A percentile compares a stretch with the other conserved stretches of the same genome.
phyloP scores from a whole-genome alignment of 140 eudicot genomes.

The Cichorium intybus region DNA sequence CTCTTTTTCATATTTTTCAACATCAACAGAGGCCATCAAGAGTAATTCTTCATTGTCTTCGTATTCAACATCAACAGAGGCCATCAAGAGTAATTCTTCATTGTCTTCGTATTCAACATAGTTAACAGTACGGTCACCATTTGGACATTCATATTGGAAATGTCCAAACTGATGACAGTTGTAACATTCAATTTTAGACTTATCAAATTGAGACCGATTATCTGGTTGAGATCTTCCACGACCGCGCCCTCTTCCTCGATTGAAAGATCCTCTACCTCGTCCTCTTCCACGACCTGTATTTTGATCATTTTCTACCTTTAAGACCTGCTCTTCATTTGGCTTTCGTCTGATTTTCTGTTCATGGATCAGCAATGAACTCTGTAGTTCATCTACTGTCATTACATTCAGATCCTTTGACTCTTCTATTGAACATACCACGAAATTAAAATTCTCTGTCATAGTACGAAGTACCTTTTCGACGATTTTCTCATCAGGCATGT shows the following conservation, averaged over 20 bases:
- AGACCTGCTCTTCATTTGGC: no score
- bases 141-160: constrained; percentile 6
- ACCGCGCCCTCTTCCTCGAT: background rate
- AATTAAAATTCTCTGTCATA: no score
- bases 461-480: no score
- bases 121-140: background rate
- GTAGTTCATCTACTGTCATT: no score
- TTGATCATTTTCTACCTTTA: background rate
- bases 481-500: no score
- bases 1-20: background rate
- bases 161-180: background rate
- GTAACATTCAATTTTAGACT: constrained; percentile 12
- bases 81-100: no score
- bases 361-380: no score
- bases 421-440: no score
- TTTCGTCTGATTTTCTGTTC: no score
- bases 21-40: background rate
- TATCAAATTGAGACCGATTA: background rate
- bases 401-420: no score
- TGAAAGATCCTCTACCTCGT: no score
- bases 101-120: background rate
- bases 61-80: no score
- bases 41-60: background rate
- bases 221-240: background rate
- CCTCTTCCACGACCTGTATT: background rate